Percentiles rank a stretch among this genome's conserved stretches.
Conservation (phyloP, 2,329 filamentous ascomycete species). For the Trichophyton simii region DNA sequence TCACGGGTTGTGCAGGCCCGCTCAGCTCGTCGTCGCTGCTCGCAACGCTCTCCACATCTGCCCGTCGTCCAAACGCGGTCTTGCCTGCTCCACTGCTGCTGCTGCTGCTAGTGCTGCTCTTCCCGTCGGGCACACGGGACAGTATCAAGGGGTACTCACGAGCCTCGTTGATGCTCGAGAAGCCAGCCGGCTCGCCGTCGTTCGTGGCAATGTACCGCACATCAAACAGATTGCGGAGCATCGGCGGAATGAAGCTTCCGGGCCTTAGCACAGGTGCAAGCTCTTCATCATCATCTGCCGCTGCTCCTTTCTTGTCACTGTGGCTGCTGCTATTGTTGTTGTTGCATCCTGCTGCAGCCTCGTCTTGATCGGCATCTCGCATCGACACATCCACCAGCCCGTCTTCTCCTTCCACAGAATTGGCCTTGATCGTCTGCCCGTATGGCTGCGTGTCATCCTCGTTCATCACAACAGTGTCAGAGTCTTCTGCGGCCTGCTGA, state of each 20-base stretch:
- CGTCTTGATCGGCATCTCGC: conserved; percentile 44
- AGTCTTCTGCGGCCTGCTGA: conserved; percentile 39
- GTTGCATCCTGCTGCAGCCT: conserved; percentile 7
- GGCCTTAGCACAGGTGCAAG: conserved; percentile 37
- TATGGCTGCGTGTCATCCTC: conserved; percentile 51
- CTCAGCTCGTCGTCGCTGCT: conserved; percentile 24
- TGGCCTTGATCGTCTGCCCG: conserved; percentile 59
- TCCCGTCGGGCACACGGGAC: conserved; percentile 31
- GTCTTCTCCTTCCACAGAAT: conserved; percentile 77
- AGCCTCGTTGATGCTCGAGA: conserved; percentile 48
- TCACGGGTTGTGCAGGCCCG: conserved; percentile 13
- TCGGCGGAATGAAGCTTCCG: conserved; percentile 47
- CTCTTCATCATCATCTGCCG: conserved; percentile 35
- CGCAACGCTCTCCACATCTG: conserved; percentile 16
- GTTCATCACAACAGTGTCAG: conserved; percentile 56
- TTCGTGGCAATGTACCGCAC: conserved; percentile 52
- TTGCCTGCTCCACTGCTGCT: conserved; percentile 10
- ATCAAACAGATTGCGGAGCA: conserved; percentile 62
- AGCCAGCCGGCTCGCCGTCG: conserved; percentile 57
- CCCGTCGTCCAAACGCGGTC: conserved; percentile 7
- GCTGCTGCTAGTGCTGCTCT: conserved; percentile 13
- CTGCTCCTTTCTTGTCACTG: conserved; percentile 18
- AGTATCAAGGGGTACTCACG: conserved; percentile 45
- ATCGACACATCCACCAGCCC: conserved; percentile 84
- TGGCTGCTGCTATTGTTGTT: too few relatives aligned